phyloP scores from a whole-genome alignment of 192 early-diverging fungal species.

The Chytriomyces sp. region DNA sequence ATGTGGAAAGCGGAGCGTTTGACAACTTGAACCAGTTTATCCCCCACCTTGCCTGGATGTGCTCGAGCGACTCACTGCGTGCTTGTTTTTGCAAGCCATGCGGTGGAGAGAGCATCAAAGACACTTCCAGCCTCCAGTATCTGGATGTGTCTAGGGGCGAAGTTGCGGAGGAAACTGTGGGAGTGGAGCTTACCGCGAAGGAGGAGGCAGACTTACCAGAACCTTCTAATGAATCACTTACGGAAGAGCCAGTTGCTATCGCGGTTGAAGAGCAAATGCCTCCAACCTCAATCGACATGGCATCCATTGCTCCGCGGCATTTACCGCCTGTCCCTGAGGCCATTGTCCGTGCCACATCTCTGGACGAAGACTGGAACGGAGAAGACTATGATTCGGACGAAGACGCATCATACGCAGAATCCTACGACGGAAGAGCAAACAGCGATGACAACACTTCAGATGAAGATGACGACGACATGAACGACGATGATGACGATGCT shows the following conservation, averaged over 20 bases:
- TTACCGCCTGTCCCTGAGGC: background rate
- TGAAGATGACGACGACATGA: constrained; percentile 39
- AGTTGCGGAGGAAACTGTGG: background rate
- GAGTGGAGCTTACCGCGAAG: background rate
- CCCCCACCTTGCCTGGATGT: constrained; percentile 16
- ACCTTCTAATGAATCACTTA: background rate
- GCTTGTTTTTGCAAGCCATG: constrained; percentile 25
- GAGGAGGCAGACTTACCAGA: background rate
- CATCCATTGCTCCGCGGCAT: background rate
- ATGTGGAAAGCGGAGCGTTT: background rate
- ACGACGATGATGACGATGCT: constrained; percentile 30
- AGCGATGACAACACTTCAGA: constrained; percentile 66
- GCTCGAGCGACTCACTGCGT: background rate
- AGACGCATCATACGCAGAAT: constrained; percentile 3
- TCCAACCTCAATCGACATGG: background rate
- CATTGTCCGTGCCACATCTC: background rate
- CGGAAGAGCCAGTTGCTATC: background rate
- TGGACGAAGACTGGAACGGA: constrained; percentile 14
- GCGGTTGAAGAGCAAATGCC: background rate
- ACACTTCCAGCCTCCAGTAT: background rate
- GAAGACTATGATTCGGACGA: constrained; percentile 12
- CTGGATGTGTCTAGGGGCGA: background rate
- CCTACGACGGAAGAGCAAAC: constrained; percentile 30
- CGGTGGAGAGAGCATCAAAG: background rate
- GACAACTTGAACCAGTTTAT: constrained; percentile 5